A percentile compares a stretch with the other conserved stretches of the same genome.
Evolutionary conservation across 129 eudicot genomes (phyloP).

Genomic region (Gnaphalium uliginosum): DNA sequence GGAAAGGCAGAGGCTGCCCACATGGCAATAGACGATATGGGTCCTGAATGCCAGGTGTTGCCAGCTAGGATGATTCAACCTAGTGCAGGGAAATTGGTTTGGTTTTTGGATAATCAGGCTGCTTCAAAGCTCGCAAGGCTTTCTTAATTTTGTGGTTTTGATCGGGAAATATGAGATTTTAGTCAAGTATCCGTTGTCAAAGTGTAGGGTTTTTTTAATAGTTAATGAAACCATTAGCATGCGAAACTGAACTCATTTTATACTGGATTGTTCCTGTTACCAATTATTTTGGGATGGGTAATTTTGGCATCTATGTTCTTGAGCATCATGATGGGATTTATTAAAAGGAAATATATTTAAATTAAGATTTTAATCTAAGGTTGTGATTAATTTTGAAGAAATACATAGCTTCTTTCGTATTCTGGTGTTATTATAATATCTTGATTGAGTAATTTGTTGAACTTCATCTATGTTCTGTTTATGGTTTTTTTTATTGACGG

Average conservation of each 20-base stretch:
- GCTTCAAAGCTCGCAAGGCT: constrained; percentile 53
- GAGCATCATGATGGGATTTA: no score
- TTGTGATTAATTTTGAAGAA: no score
- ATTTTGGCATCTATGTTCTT: no score
- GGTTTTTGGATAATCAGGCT: constrained; percentile 69
- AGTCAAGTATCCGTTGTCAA: not conserved
- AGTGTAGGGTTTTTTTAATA: not conserved
- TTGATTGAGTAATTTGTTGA: no score
- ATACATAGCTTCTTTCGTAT: no score
- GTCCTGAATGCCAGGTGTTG: constrained; percentile 31
- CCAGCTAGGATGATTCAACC: constrained; percentile 74
- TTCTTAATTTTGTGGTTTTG: constrained; percentile 19
- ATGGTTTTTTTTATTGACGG: no score
- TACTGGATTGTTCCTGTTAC: no score
- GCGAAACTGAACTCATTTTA: not conserved
- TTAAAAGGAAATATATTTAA: no score
- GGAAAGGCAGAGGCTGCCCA: constrained; percentile 56
- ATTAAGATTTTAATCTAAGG: no score
- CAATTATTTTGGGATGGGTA: no score
- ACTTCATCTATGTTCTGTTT: no score
- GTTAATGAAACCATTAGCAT: constrained; percentile 1
- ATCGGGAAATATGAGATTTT: constrained; percentile 2
- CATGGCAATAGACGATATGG: constrained; percentile 41
- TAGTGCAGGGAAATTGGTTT: constrained; percentile 53
- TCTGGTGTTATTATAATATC: no score